Evolutionary conservation across 805 yeast species (phyloP).

Genomic region (Vanderwaltozyma polyspora): DNA sequence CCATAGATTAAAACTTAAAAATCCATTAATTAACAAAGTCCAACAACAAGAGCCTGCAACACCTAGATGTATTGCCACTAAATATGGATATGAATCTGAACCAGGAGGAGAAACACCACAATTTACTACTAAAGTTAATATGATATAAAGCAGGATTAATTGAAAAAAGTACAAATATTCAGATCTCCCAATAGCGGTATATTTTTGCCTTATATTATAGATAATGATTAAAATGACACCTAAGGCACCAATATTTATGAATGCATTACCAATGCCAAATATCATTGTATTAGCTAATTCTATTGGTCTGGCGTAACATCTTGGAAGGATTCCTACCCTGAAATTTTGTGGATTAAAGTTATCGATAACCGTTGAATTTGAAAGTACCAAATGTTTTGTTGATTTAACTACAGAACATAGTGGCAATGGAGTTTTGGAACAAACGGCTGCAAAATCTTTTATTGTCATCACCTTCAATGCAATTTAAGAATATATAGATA

Average conservation of each 20-base stretch:
- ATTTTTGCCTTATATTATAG: conserved; percentile 69
- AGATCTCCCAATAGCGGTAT: conserved; percentile 87
- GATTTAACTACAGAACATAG: conserved; percentile 67
- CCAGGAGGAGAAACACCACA: conserved; percentile 91
- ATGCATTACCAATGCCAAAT: conserved; percentile 79
- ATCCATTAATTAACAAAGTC: conserved; percentile 59
- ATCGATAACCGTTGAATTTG: conserved; percentile 14
- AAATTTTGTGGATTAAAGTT: conserved; percentile 21
- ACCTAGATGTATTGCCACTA: conserved; percentile 75
- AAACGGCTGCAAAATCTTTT: conserved; percentile 32
- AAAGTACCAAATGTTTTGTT: conserved; percentile 22
- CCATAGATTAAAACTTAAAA: conserved; percentile 83
- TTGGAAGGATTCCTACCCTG: conserved; percentile 55
- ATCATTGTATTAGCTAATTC: conserved; percentile 85
- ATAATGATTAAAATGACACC: conserved; percentile 55
- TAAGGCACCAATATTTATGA: conserved; percentile 69
- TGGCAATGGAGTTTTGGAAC: conserved; percentile 63
- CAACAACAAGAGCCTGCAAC: conserved; percentile 61
- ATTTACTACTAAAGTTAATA: conserved; percentile 68
- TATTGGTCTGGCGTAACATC: conserved; percentile 77
- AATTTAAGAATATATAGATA: not conserved
- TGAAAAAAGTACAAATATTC: conserved; percentile 74
- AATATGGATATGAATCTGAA: conserved; percentile 60
- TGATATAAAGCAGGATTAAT: conserved; percentile 43
- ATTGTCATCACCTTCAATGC: conserved; percentile 13